Base-by-base conservation (phyloP, 164 flowering plant species). In the Nelumbo lutea region DNA sequence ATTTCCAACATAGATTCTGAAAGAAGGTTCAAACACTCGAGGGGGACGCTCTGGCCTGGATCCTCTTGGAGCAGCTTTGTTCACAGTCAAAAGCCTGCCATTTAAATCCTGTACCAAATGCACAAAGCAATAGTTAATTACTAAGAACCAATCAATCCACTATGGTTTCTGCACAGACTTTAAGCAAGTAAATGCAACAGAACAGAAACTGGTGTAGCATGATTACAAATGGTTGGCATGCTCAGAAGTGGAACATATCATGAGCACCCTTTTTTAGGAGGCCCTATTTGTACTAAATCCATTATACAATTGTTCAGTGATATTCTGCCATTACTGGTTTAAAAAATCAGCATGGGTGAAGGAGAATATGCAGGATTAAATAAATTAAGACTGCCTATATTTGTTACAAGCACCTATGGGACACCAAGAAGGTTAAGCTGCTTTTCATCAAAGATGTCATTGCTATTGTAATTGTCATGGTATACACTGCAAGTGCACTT, bases 41-140 rank as follows among this genome's bases (percentile, higher is more conserved):
- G 88, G 85, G 10, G 84, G 61, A 6, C 88, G 85, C 67, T 86
- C 96, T 41, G 83, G 80, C 39, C 81, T 71, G 53, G 91, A 48
- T 67, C 97, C 97, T 82, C 83, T 88, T 39, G 93, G 97, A 63
- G 92, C 82, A 67, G 99, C 97, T 79, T 84, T 92, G 78, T 90
- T 90, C 27, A 95, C 99, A 42, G 90, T 92, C 70, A 95, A 76
- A 11, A 79, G 63, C 78, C 99, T 87, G 60, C 97, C 97, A 73
- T 72, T 74, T 3, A 92, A 3, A 9, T 86, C 96, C 99, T 95
- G 83, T 74, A 62, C 10, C 59, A 69, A 68, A 53, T 27, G 55
- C 70, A 52, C 40, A 58, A 40, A 59, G 3, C 7, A 10, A 40
- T 4, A 27, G 27, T 27, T 27, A 27, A 27, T 0, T 27, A 27